Evolutionary conservation across 345 rosid species (phyloP).

Genomic region (Raphanus raphanistrum): DNA sequence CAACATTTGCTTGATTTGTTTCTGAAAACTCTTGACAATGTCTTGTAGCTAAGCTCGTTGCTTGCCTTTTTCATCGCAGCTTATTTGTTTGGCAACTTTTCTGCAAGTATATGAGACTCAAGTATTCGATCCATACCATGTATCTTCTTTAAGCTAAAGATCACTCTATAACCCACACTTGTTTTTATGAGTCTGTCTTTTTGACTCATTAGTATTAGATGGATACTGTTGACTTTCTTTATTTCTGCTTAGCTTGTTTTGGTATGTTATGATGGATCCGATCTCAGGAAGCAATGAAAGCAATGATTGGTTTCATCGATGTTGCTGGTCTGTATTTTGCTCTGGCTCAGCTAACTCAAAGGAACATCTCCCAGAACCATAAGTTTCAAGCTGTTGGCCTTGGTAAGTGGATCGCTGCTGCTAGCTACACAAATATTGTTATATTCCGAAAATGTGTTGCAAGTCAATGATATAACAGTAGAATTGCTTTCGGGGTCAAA

Average conservation of each 20-base stretch:
- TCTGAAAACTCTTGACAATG: not conserved
- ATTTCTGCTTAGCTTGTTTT: not conserved
- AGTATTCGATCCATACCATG: constrained; percentile 67
- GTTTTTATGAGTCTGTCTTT: not conserved
- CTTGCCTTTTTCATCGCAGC: constrained; percentile 48
- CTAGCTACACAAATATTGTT: not conserved
- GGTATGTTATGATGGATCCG: not conserved
- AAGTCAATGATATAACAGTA: not conserved
- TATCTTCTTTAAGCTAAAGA: too few species aligned
- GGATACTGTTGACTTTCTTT: not conserved
- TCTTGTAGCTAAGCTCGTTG: not conserved
- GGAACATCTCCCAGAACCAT: constrained; percentile 94
- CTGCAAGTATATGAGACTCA: constrained; percentile 89
- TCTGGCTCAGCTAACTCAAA: constrained; percentile 83
- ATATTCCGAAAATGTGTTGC: not conserved
- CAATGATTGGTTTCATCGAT: constrained; percentile 87
- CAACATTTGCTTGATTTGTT: not conserved
- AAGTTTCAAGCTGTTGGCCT: constrained; percentile 98
- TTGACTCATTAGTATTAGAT: not conserved
- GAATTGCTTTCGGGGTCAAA: not conserved
- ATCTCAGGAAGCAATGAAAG: constrained; percentile 86
- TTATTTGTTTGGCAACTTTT: constrained; percentile 91
- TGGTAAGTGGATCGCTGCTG: constrained; percentile 48
- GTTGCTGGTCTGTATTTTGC: constrained; percentile 97
- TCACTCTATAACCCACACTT: too few species aligned